phyloP scores from a whole-genome alignment of 129 eudicot species.

The Sambucus nigra region DNA sequence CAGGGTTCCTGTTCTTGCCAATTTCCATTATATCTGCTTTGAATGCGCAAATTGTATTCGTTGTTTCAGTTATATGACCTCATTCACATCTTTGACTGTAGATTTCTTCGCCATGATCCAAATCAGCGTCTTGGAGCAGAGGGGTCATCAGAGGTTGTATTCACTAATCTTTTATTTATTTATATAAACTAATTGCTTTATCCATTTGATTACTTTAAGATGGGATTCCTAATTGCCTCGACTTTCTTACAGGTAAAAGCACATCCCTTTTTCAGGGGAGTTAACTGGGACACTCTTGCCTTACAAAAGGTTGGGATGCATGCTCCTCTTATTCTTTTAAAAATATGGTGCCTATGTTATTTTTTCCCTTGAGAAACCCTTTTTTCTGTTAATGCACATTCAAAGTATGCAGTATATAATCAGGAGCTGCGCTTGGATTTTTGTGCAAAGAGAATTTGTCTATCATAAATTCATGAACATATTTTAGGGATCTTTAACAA shows the following conservation, averaged over 20 bases:
- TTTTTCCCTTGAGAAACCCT: background rate
- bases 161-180: no score
- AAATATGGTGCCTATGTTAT: background rate
- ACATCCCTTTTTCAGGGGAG: slow-evolving; percentile 72
- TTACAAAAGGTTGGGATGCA: slow-evolving; percentile 50
- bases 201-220: background rate
- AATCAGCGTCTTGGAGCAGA: slow-evolving; percentile 74
- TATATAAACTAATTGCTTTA: background rate
- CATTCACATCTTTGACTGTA: slow-evolving; percentile 15
- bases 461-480: background rate
- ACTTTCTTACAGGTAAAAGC: slow-evolving; percentile 54
- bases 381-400: no score
- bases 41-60: background rate
- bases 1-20: no score
- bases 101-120: slow-evolving; percentile 74
- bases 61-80: slow-evolving; percentile 10
- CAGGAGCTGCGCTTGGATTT: no score
- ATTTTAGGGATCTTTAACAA: slow-evolving; percentile 3
- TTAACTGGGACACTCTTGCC: slow-evolving; percentile 87
- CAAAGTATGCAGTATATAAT: no score
- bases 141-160: slow-evolving; percentile 74
- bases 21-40: background rate
- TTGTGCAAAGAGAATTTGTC: background rate
- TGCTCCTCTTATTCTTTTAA: background rate
- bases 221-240: slow-evolving; percentile 2